Conservation (phyloP, 1,139 yeast genomes). For the Ashbya aceris region DNA sequence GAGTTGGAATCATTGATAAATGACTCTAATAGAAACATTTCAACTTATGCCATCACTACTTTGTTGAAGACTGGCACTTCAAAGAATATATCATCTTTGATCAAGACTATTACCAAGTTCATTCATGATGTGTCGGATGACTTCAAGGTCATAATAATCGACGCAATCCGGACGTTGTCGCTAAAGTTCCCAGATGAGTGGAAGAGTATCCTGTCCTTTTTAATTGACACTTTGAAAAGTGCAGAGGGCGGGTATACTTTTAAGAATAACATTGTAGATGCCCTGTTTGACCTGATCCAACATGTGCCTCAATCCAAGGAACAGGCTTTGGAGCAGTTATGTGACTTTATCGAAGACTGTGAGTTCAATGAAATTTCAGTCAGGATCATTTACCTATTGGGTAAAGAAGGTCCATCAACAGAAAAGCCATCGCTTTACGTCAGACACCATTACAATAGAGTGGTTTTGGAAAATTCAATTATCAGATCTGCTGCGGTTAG, state of each 20-base stretch:
- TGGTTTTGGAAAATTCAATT: slow-evolving; percentile 88
- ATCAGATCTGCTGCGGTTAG: slow-evolving; percentile 94
- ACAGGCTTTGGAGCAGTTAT: slow-evolving; percentile 73
- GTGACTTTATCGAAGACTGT: slow-evolving; percentile 97
- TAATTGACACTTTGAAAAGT: slow-evolving; percentile 77
- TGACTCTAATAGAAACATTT: slow-evolving; percentile 82
- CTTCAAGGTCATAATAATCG: slow-evolving; percentile 87
- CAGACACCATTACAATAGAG: slow-evolving; percentile 93
- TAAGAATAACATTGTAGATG: slow-evolving; percentile 83
- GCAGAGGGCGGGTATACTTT: slow-evolving; percentile 76
- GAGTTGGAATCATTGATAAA: slow-evolving; percentile 82
- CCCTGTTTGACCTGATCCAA: slow-evolving; percentile 81
- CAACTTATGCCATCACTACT: slow-evolving; percentile 98
- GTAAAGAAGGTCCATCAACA: slow-evolving; percentile 89
- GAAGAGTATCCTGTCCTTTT: slow-evolving; percentile 69
- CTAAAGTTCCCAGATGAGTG: slow-evolving; percentile 89
- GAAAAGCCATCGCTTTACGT: slow-evolving; percentile 83
- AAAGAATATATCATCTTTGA: slow-evolving; percentile 80
- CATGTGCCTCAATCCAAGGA: slow-evolving; percentile 85
- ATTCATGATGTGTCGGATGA: slow-evolving; percentile 95
- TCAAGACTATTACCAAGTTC: slow-evolving; percentile 76
- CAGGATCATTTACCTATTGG: slow-evolving; percentile 80
- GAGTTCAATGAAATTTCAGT: slow-evolving; percentile 91
- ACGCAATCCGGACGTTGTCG: slow-evolving; percentile 87
- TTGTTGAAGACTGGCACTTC: slow-evolving; percentile 90